Base-by-base conservation (phyloP, 495 filamentous ascomycete genomes). In the Copromyces sp. region DNA sequence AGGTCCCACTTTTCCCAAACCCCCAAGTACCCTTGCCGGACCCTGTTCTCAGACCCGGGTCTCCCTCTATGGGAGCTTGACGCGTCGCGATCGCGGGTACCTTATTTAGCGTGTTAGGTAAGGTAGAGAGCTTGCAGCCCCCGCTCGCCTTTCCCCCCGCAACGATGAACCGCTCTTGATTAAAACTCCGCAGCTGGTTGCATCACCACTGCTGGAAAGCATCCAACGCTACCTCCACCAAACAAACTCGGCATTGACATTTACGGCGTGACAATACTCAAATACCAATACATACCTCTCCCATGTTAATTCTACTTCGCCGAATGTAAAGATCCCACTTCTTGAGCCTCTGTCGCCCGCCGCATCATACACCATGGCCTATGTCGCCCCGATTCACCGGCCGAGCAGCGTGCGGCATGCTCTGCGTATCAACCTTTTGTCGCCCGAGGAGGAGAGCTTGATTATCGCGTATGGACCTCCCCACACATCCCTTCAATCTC, bases 351-450 rank as follows among this genome's bases (percentile, higher is more conserved):
- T 75, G 69, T 72, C 47, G 53, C 68, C 39, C 68, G 68, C 68
- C 35, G 68, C 68, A 38, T 39, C 39, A 44, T 61, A 73, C 68
- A 72, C 71, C 41, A 99, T 99, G 95, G 91, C 96, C 68, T 99
- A 98, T 77, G 84, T 99, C 73, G 94, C 93, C 74, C 94, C 95
- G 5, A 97, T 99, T 71, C 95, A 98, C 81, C 85, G 91, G 75
- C 91, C 95, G 37, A 97, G 90, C 79, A 96, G 93, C 80, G 89
- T 98, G 72, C 89, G 93, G 45, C 90, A 97, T 87, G 94, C 94
- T 12, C 79, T 98, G 72, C 94, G 91, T 77, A 84, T 94, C 65
- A 88, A 90, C 72, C 89, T 99, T 73, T 83, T 97, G 24, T 85
- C 86, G 72, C 80, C 88, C 4, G 89, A 92, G 45, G 90, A 95